These are phyloP conservation scores for Suhomyces emberorum DNA, from an alignment of 805 yeast genomes.

Conservation along the genomic window DNA sequence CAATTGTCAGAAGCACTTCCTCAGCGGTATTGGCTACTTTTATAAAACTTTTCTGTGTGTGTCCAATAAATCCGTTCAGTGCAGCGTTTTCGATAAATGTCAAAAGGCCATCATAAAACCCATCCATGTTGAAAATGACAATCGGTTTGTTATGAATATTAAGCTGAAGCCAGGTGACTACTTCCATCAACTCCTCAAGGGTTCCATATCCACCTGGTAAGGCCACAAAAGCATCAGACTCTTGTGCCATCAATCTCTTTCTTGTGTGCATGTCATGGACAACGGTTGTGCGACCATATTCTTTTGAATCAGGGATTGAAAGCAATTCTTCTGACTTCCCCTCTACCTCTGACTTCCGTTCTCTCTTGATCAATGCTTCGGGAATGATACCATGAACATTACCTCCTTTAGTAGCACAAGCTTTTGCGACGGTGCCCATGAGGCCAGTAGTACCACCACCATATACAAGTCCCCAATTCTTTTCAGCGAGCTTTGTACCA, in stretches of 20 bases:
- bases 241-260: slow-evolving; percentile 79
- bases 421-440: slow-evolving; percentile 72
- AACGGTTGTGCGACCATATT: slow-evolving; percentile 73
- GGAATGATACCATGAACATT: slow-evolving; percentile 84
- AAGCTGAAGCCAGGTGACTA: slow-evolving; percentile 84
- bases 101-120: slow-evolving; percentile 71
- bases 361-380: slow-evolving; percentile 68
- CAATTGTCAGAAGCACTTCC: slow-evolving; percentile 64
- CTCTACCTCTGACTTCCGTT: slow-evolving; percentile 51
- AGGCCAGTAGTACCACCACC: slow-evolving; percentile 88
- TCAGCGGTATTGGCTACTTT: slow-evolving; percentile 64
- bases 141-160: slow-evolving; percentile 82
- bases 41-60: slow-evolving; percentile 62
- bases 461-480: slow-evolving; percentile 72
- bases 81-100: slow-evolving; percentile 59
- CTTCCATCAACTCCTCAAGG: slow-evolving; percentile 83
- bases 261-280: slow-evolving; percentile 89
- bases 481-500: slow-evolving; percentile 54
- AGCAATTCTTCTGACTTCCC: slow-evolving; percentile 19
- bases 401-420: slow-evolving; percentile 55
- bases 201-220: slow-evolving; percentile 93
- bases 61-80: slow-evolving; percentile 62
- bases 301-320: slow-evolving; percentile 56
- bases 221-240: slow-evolving; percentile 79
- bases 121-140: slow-evolving; percentile 73